Conservation (phyloP, 768 basidiomycete genomes). For the Kwoniella newhampshirensis region DNA sequence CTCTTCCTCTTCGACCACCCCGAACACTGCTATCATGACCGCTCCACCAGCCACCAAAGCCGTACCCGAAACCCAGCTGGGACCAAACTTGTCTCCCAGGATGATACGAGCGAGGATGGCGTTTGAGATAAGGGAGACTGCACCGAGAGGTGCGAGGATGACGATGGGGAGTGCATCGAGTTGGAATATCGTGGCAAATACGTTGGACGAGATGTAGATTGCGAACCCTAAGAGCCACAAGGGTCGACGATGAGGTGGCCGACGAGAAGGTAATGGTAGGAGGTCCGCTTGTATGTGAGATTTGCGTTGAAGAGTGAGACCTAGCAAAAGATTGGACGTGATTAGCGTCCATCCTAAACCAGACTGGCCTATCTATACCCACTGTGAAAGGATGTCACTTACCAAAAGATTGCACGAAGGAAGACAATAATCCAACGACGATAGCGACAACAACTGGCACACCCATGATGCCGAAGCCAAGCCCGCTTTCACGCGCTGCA, state of each 20-base stretch:
- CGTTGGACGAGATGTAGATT: conserved; percentile 83
- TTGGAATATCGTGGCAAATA: conserved; percentile 84
- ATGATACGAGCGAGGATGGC: conserved; percentile 83
- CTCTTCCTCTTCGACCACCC: conserved; percentile 83
- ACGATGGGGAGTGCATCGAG: conserved; percentile 92
- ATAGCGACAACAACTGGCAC: conserved; percentile 51
- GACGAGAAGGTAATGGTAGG: conserved; percentile 65
- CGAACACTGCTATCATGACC: conserved; percentile 83
- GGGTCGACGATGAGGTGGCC: conserved; percentile 74
- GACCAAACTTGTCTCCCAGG: conserved; percentile 80
- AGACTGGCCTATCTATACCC: too few species aligned
- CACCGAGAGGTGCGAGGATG: conserved; percentile 88
- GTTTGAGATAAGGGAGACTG: conserved; percentile 92
- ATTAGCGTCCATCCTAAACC: too few species aligned
- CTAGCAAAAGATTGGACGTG: conserved; percentile 45
- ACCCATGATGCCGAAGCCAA: conserved; percentile 28
- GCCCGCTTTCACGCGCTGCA: too few species aligned
- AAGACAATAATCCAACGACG: conserved; percentile 70
- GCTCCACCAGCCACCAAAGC: conserved; percentile 84
- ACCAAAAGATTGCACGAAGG: conserved; percentile 81
- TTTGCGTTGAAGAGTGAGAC: conserved; percentile 89
- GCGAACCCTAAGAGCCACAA: conserved; percentile 84
- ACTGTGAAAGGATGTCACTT: conserved; percentile 3
- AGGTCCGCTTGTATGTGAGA: conserved; percentile 81
- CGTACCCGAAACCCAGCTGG: conserved; percentile 82